Conservation (phyloP, 2,329 filamentous ascomycete species). For the Beauveria rudraprayagi region DNA sequence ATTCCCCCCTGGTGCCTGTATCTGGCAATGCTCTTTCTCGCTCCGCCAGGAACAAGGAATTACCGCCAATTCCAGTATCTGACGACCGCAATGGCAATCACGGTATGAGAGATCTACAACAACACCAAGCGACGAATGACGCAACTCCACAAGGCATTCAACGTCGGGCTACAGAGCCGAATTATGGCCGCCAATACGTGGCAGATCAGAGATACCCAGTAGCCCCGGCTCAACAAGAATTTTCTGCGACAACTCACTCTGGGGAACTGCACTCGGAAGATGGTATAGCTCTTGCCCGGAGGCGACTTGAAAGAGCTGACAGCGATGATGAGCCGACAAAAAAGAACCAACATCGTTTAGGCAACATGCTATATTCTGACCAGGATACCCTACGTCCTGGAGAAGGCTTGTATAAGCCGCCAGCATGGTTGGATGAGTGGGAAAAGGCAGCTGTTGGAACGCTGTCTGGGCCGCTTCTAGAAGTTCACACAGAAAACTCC, state of each 20-base stretch:
- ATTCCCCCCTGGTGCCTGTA: neutral
- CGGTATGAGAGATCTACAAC: neutral
- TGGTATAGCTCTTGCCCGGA: slow-evolving; percentile 10
- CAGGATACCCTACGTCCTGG: slow-evolving; percentile 37
- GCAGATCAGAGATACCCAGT: slow-evolving; percentile 21
- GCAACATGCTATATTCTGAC: slow-evolving; percentile 34
- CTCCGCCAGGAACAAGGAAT: slow-evolving; percentile 23
- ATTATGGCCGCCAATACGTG: slow-evolving; percentile 19
- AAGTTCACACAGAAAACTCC: slow-evolving; percentile 38
- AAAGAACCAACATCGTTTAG: slow-evolving; percentile 28
- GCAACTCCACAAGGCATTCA: slow-evolving; percentile 15
- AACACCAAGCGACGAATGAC: neutral
- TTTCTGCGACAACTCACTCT: neutral
- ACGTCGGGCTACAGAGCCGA: slow-evolving; percentile 24
- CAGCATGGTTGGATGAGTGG: slow-evolving; percentile 64
- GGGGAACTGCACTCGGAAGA: slow-evolving; percentile 15
- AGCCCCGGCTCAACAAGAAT: neutral
- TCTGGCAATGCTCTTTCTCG: slow-evolving; percentile 13
- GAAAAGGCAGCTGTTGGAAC: slow-evolving; percentile 57
- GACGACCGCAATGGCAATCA: neutral
- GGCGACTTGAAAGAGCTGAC: slow-evolving; percentile 22
- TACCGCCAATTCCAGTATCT: slow-evolving; percentile 18
- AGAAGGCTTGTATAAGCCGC: slow-evolving; percentile 49
- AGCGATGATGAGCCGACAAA: slow-evolving; percentile 22
- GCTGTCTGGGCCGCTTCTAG: slow-evolving; percentile 50